phyloP scores from a whole-genome alignment of 805 yeast species.

The Danielia oregonensis region DNA sequence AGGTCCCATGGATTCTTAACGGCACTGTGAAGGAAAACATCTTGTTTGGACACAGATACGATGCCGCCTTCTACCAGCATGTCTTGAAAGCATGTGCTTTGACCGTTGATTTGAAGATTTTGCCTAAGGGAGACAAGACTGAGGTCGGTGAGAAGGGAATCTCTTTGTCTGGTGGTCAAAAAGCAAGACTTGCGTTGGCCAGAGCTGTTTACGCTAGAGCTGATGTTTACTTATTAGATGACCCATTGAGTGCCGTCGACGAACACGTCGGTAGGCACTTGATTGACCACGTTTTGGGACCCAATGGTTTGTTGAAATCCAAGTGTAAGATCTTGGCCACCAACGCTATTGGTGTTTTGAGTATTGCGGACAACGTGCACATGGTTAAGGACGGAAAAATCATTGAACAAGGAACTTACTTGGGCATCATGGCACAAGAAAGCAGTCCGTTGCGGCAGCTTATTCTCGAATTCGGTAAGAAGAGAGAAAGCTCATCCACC shows the following conservation, averaged over 20 bases:
- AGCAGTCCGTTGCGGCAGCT: constrained; percentile 50
- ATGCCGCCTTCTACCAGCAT: constrained; percentile 72
- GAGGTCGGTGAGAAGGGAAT: constrained; percentile 97
- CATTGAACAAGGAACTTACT: constrained; percentile 62
- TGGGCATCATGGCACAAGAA: constrained; percentile 44
- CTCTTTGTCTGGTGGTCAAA: constrained; percentile 95
- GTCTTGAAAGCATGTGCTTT: constrained; percentile 90
- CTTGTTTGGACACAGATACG: constrained; percentile 82
- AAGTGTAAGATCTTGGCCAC: constrained; percentile 83
- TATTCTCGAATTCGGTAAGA: constrained; percentile 61
- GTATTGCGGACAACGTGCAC: constrained; percentile 66
- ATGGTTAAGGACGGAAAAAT: constrained; percentile 68
- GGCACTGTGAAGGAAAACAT: constrained; percentile 90
- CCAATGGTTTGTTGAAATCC: constrained; percentile 67
- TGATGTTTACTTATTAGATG: constrained; percentile 86
- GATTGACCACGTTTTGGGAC: constrained; percentile 77
- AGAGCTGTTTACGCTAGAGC: constrained; percentile 95
- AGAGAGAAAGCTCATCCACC: constrained; percentile 19
- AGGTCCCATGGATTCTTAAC: constrained; percentile 96
- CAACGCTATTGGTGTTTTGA: constrained; percentile 77
- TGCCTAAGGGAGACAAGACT: constrained; percentile 88
- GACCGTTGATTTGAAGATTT: constrained; percentile 65
- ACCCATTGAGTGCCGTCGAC: constrained; percentile 93
- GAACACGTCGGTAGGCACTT: constrained; percentile 92
- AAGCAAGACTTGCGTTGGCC: constrained; percentile 91